Percentiles rank a stretch among this genome's conserved stretches.
These are phyloP conservation scores for Leucocoprinus birnbaumii DNA, from an alignment of 768 basidiomycete species.

Conservation along the genomic window DNA sequence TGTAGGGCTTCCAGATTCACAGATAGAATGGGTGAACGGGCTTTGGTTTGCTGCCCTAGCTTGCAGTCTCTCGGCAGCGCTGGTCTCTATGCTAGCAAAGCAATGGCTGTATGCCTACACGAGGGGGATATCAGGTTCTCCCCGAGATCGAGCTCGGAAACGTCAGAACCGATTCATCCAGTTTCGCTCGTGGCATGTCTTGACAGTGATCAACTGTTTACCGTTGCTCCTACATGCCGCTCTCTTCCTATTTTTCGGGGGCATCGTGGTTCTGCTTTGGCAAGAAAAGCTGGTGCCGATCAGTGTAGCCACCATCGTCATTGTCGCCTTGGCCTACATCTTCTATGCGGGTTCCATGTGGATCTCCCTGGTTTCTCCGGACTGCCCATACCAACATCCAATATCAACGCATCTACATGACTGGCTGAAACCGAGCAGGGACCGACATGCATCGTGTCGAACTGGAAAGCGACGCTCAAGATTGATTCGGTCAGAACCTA, in stretches of 20 bases:
- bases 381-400: constrained; percentile 40
- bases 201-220: constrained; percentile 33
- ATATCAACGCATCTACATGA: constrained; percentile 31
- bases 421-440: constrained; percentile 12
- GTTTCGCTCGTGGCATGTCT: constrained; percentile 36
- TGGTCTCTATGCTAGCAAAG: constrained; percentile 44
- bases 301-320: constrained; percentile 29
- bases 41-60: constrained; percentile 43
- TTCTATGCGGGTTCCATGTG: constrained; percentile 37
- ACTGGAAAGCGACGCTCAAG: neutral
- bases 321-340: constrained; percentile 31
- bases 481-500: no score
- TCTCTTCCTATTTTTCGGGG: constrained; percentile 39
- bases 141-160: constrained; percentile 32
- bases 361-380: constrained; percentile 34
- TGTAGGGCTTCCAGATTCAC: constrained; percentile 3
- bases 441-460: neutral
- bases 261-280: constrained; percentile 39
- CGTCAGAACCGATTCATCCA: constrained; percentile 34
- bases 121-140: constrained; percentile 32
- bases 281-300: constrained; percentile 27
- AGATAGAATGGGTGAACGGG: constrained; percentile 40
- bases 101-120: constrained; percentile 40
- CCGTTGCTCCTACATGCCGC: constrained; percentile 38
- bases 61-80: constrained; percentile 38